Percentiles rank a stretch among this genome's conserved stretches.
These are phyloP conservation scores for Fusarium sp. DNA, from an alignment of 2,329 filamentous ascomycete species.

Conservation along the genomic window DNA sequence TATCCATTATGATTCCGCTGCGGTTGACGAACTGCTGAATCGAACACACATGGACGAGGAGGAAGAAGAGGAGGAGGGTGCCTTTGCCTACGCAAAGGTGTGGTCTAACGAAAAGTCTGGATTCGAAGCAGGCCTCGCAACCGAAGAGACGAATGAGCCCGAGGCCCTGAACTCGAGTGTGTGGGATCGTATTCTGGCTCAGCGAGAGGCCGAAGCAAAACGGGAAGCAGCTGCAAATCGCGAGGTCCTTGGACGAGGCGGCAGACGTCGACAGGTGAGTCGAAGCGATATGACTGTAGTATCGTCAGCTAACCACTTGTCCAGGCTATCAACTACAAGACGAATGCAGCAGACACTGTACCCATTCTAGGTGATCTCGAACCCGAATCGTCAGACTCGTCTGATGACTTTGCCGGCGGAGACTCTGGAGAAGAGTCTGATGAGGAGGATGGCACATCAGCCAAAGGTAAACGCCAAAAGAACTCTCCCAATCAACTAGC, in stretches of 20 bases:
- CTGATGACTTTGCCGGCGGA: conserved; percentile 47
- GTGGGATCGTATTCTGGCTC: conserved; percentile 89
- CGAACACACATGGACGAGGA: conserved; percentile 81
- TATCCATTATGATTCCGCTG: conserved; percentile 80
- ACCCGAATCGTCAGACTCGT: conserved; percentile 45
- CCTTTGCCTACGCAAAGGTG: conserved; percentile 88
- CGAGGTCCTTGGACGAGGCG: conserved; percentile 84
- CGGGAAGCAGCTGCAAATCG: conserved; percentile 71
- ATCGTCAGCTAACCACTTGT: conserved; percentile 25
- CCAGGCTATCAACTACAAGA: conserved; percentile 50
- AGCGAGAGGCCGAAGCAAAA: conserved; percentile 81
- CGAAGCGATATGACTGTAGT: not conserved
- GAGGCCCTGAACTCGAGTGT: conserved; percentile 69
- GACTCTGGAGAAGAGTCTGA: conserved; percentile 46
- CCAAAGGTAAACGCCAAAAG: conserved; percentile 51
- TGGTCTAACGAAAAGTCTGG: conserved; percentile 84
- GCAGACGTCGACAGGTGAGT: conserved; percentile 67
- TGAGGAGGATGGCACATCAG: conserved; percentile 31
- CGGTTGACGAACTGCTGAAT: conserved; percentile 91
- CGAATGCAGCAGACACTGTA: conserved; percentile 32
- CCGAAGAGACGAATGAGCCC: conserved; percentile 60
- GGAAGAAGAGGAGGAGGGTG: conserved; percentile 72
- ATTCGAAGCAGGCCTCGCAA: conserved; percentile 68
- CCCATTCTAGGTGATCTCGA: conserved; percentile 41
- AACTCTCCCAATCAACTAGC: conserved; percentile 36